Conservation (phyloP, 352 stramenopile genomes). For the Blastocystis hominis region DNA sequence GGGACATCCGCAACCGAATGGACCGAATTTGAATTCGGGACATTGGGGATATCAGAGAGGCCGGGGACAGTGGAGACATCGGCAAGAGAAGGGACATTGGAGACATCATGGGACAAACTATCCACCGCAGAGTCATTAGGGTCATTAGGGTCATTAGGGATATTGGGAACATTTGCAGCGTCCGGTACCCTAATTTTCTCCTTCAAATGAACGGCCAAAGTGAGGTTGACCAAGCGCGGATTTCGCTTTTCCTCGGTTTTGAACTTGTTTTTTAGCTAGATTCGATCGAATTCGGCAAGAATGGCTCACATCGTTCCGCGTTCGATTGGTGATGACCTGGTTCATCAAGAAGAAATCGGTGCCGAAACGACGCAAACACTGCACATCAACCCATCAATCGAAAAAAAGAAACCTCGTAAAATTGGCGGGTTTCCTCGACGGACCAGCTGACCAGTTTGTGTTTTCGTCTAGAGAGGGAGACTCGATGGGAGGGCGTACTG, state of each 20-base stretch:
- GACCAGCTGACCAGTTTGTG: conserved; percentile 54
- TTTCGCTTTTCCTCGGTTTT: conserved; percentile 56
- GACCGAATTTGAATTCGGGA: not conserved
- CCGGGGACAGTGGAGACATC: not conserved
- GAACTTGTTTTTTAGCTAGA: conserved; percentile 58
- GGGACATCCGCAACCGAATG: not conserved
- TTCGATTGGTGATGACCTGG: conserved; percentile 50
- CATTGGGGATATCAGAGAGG: too few species aligned
- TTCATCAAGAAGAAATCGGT: conserved; percentile 58
- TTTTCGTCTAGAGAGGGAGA: not conserved
- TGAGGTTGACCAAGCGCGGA: conserved; percentile 20
- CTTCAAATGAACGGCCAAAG: conserved; percentile 42
- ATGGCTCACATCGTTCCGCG: conserved; percentile 5
- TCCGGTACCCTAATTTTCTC: conserved; percentile 39
- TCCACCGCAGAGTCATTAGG: not conserved
- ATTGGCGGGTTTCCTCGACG: conserved; percentile 40
- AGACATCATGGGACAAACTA: not conserved
- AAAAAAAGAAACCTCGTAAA: conserved; percentile 5
- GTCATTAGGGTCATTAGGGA: not conserved
- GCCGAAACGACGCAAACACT: conserved; percentile 52
- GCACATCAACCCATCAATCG: not conserved
- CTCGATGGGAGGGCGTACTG: not conserved
- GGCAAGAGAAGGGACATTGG: not conserved
- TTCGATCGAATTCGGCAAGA: not conserved
- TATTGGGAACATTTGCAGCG: not conserved